These are phyloP conservation scores for Fusarium ramigenum DNA, from an alignment of 2,329 filamentous ascomycete genomes.

Conservation along the genomic window DNA sequence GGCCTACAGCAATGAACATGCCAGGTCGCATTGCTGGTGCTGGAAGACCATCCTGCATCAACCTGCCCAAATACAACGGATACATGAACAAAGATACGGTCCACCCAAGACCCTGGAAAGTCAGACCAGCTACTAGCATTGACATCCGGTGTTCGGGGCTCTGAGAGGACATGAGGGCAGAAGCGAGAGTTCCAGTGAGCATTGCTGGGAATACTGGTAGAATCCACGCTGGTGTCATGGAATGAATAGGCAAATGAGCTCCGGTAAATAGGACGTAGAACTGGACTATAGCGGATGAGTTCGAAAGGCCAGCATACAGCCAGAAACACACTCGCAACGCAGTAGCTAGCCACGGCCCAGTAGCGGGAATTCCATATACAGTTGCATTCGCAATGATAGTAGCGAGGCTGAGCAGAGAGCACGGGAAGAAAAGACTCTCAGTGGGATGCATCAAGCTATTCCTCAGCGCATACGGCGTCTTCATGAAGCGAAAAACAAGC, in stretches of 20 bases:
- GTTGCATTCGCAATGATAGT: conserved; percentile 72
- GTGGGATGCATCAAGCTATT: conserved; percentile 54
- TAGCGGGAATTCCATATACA: conserved; percentile 64
- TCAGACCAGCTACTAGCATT: conserved; percentile 40
- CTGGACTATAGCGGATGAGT: conserved; percentile 37
- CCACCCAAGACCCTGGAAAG: conserved; percentile 44
- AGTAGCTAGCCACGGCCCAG: conserved; percentile 59
- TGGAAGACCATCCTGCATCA: conserved; percentile 43
- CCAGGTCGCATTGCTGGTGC: conserved; percentile 41
- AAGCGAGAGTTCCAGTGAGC: conserved; percentile 41
- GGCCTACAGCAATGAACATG: conserved; percentile 42
- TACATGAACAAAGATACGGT: conserved; percentile 38
- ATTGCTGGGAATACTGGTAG: conserved; percentile 45
- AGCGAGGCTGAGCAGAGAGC: conserved; percentile 69
- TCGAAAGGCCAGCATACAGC: conserved; percentile 56
- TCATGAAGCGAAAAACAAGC: conserved; percentile 66
- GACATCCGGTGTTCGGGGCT: conserved; percentile 38
- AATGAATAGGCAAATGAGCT: conserved; percentile 39
- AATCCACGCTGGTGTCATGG: conserved; percentile 45
- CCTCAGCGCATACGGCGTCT: conserved; percentile 66
- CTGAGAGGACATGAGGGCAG: conserved; percentile 38
- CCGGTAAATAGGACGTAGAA: conserved; percentile 46
- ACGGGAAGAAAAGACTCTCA: conserved; percentile 71
- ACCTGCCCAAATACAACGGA: conserved; percentile 38
- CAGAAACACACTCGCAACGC: conserved; percentile 61